Conservation (phyloP, 345 rosid genomes). For the Clarkia xantiana region DNA sequence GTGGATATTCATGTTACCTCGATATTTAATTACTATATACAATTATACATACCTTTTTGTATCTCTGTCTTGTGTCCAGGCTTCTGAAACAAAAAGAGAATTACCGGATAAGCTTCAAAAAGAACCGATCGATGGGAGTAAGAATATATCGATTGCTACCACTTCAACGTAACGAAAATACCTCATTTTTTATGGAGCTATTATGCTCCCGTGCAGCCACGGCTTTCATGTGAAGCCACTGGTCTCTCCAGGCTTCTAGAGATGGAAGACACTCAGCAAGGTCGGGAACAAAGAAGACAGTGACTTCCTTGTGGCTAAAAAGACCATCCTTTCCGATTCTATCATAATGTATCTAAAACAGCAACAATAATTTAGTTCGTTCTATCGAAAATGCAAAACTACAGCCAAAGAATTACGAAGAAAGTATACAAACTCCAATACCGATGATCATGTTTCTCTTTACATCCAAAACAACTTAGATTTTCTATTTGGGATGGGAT, state of each 20-base stretch:
- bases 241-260: constrained; percentile 55
- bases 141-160: too few species aligned
- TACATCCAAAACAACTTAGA: too few species aligned
- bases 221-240: constrained; percentile 72
- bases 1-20: too few species aligned
- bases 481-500: too few species aligned
- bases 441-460: too few species aligned
- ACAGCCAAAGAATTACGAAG: too few species aligned
- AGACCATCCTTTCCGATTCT: constrained; percentile 75
- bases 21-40: neutral
- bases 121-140: neutral
- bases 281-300: constrained; percentile 86
- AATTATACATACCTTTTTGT: constrained; percentile 32
- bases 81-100: constrained; percentile 25
- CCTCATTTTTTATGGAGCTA: constrained; percentile 41
- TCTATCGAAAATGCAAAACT: too few species aligned
- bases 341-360: constrained; percentile 81
- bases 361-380: neutral
- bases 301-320: constrained; percentile 76
- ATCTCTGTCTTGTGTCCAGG: constrained; percentile 30
- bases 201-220: constrained; percentile 50
- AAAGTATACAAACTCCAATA: too few species aligned
- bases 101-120: neutral
- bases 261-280: constrained; percentile 84
- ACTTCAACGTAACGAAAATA: neutral